Evolutionary conservation across 1,139 yeast species (phyloP).

Genomic region (Kodamaea plutei): DNA sequence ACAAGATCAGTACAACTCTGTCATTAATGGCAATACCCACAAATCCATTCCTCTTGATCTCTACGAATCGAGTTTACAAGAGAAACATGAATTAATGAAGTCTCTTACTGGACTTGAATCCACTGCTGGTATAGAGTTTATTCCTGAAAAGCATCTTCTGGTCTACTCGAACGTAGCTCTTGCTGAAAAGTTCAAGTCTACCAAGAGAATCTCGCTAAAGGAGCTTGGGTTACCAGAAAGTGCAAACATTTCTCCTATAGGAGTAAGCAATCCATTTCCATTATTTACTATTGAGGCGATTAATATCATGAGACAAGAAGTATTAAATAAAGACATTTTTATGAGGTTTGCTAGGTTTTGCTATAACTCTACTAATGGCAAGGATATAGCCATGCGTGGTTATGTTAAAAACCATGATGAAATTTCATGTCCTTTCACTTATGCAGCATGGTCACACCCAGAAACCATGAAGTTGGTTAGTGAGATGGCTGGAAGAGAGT

Average conservation of each 20-base stretch:
- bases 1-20: conserved; percentile 7
- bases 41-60: conserved; percentile 16
- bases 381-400: conserved; percentile 47
- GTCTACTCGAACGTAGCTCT: conserved; percentile 28
- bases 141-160: conserved; percentile 41
- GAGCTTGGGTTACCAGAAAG: conserved; percentile 38
- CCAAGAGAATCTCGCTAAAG: conserved; percentile 44
- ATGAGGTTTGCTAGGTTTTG: conserved; percentile 40
- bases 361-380: conserved; percentile 40
- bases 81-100: conserved; percentile 10
- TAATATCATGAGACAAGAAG: conserved; percentile 50
- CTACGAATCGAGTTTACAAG: conserved; percentile 14
- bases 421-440: conserved; percentile 38
- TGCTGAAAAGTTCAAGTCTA: too few relatives aligned
- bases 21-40: conserved; percentile 20
- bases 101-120: conserved; percentile 9
- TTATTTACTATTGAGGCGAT: conserved; percentile 55
- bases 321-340: conserved; percentile 42
- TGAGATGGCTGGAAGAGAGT: conserved; percentile 51
- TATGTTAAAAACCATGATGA: conserved; percentile 32
- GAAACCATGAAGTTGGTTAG: conserved; percentile 45
- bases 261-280: conserved; percentile 55
- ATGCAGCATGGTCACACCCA: conserved; percentile 56
- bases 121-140: conserved; percentile 23
- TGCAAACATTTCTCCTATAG: conserved; percentile 45